Evolutionary conservation across 352 stramenopile genomes (phyloP).

Genomic region (Globisporangium apiculatum): DNA sequence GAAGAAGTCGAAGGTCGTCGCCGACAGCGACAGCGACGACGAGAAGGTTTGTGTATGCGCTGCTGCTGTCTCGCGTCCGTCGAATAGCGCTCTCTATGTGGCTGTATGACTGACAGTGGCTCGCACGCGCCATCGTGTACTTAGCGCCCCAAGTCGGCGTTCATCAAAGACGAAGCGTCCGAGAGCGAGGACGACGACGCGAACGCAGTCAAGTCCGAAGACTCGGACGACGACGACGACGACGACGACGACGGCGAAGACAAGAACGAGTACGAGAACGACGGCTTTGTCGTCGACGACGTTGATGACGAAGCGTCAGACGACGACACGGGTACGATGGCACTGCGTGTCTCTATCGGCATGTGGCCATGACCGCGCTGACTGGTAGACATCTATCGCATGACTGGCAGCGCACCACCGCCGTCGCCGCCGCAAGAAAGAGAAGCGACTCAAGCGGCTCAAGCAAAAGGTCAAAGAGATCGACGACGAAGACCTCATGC

Average conservation of each 20-base stretch:
- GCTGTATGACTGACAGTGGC: neutral
- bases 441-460: conserved; percentile 81
- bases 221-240: conserved; percentile 70
- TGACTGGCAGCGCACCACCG: conserved; percentile 37
- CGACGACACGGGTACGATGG: conserved; percentile 47
- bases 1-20: conserved; percentile 56
- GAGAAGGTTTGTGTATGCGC: conserved; percentile 33
- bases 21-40: conserved; percentile 48
- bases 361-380: neutral
- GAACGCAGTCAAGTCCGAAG: conserved; percentile 38
- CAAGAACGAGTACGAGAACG: conserved; percentile 86
- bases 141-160: conserved; percentile 48
- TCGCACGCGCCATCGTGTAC: too few relatives aligned
- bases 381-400: neutral
- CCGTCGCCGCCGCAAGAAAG: conserved; percentile 75
- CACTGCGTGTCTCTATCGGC: neutral
- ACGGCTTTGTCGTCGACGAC: conserved; percentile 86
- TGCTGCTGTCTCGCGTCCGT: neutral
- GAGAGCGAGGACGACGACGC: conserved; percentile 74
- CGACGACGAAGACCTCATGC: conserved; percentile 83
- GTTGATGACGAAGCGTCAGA: conserved; percentile 69
- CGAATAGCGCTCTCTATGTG: neutral
- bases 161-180: conserved; percentile 87
- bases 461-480: conserved; percentile 87
- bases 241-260: conserved; percentile 84